Base-by-base conservation (phyloP, 2,329 filamentous ascomycete genomes). In the Rhinocladiella mackenziei region DNA sequence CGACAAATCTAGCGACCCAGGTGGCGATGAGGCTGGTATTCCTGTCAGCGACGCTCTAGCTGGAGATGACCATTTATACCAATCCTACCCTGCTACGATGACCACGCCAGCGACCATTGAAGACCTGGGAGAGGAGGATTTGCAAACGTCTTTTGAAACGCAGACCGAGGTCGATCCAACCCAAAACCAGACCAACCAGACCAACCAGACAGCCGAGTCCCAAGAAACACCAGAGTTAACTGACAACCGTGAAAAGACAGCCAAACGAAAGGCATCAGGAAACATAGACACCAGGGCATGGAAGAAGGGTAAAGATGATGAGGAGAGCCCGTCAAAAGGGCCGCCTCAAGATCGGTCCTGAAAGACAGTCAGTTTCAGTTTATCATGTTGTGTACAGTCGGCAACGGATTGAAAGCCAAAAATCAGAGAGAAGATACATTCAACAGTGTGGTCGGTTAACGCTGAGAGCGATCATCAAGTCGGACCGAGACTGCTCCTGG, bases 371-470 rank as follows among this genome's bases (percentile, higher is more conserved):
- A 37, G 22, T 22, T 15, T 25, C 3, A n/a, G 14, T 28, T 26
- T 22, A 37, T 15, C 13, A 37, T 3, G 14, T 15, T 28, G 3
- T 11, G 8, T 5, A 28, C 3, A 28, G 9, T 11, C 5, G 5
- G 17, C 26, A 11, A 8, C 13, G 20, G 22, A 26, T 17, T 15
- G 13, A 22, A 22, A 36, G 13, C 14, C 7, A 18, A 37, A 9
- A 42, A 30, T 69, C 66, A 69, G 66, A 69, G 67, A 70, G 67
- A 70, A 70, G 67, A 70, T 70, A 67, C 57, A 53, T 54, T 69
- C 67, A 62, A 59, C 66, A 67, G 13, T 5, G 22, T 59, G 56
- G 63, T 60, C 63, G 18, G 17, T 64, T 26, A 26, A 37, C 17
- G 32, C 55, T 62, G 62, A 63, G 63, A 65, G 33, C 62, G 49